Evolutionary conservation across 2,329 filamentous ascomycete species (phyloP).

Genomic region (Geosmithia morbida): DNA sequence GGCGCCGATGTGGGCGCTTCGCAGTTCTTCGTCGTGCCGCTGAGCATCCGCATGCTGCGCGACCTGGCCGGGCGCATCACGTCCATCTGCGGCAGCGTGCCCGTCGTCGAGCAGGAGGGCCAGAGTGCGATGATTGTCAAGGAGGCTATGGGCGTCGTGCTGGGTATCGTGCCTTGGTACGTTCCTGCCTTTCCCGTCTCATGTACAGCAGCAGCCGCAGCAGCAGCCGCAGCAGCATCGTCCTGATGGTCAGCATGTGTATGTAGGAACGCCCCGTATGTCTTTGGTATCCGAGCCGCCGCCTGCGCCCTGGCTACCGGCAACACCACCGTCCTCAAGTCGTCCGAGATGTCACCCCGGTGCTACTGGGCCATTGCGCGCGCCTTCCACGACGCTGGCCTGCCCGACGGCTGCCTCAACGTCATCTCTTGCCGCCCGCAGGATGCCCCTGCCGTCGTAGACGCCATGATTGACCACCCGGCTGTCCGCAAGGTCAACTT

Average conservation of each 20-base stretch:
- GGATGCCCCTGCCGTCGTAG: slow-evolving; percentile 50
- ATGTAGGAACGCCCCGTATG: slow-evolving; percentile 2
- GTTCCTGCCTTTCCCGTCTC: not conserved
- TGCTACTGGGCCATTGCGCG: slow-evolving; percentile 45
- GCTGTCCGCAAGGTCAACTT: slow-evolving; percentile 24
- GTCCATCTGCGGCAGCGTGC: slow-evolving; percentile 12
- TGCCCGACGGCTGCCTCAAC: slow-evolving; percentile 58
- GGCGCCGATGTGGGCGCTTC: slow-evolving; percentile 7
- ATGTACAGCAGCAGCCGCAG: no score
- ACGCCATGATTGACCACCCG: slow-evolving; percentile 39
- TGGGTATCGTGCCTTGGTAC: slow-evolving; percentile 15
- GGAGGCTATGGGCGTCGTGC: slow-evolving; percentile 13
- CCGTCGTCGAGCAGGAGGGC: slow-evolving; percentile 8
- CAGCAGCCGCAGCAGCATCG: not conserved
- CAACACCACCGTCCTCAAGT: slow-evolving; percentile 59
- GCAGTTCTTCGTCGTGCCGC: slow-evolving; percentile 13
- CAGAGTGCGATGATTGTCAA: slow-evolving; percentile 40
- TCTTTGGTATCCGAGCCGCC: slow-evolving; percentile 1
- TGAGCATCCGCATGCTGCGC: slow-evolving; percentile 13
- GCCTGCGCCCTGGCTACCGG: slow-evolving; percentile 41
- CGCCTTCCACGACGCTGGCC: slow-evolving; percentile 52
- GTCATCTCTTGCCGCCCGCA: slow-evolving; percentile 47
- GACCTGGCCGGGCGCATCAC: slow-evolving; percentile 20
- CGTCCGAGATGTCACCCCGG: slow-evolving; percentile 48
- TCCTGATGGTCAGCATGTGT: not conserved